Evolutionary conservation across 2,329 filamentous ascomycete species (phyloP), one percentile per base, ranked within the genome.

Genomic region (Aspergillus sp.): DNA sequence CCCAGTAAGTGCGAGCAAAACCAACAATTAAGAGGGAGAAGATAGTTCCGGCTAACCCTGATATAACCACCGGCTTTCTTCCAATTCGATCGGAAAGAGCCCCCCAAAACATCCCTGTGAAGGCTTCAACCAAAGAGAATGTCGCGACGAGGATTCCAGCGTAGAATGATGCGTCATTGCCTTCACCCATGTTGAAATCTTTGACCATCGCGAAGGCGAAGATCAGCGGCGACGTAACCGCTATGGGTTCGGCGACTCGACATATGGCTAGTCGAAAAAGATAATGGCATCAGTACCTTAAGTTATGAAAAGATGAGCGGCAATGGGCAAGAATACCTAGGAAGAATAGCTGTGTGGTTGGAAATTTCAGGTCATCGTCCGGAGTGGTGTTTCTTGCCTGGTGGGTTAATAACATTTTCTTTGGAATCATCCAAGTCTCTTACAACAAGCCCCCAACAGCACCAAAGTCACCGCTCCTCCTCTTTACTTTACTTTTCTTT

Each of bases 71-170:
- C 1, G 91, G 92, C 73, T 96, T 96, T 58, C 93, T 85, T 47
- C 92, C 92, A 59, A 95, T 82, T 44, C 86, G 83, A 75, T 96
- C 93, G 0, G 90, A 95, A 3, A 96, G 79, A 12, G 83, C 83
- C 52, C 93, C 93, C 93, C 93, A 97, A 71, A 88, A 89, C 83
- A 96, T 89, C 65, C 90, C 90, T 69, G 92, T 95, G 64, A 89
- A 70, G 67, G 89, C 89, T 79, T 98, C 91, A 63, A 87, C 89
- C 60, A 92, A 84, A 61, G 89, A 89, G 77, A 92, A 96, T 67
- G 91, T 88, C 12, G 91, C 93, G 66, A 96, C 92, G 73, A 96
- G 86, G 64, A 95, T 80, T 51, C 93, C 93, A 30, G 93, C 89
- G 75, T 96, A 96, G 77, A 90, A 93, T 39, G 87, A 96, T 60